phyloP scores from a whole-genome alignment of 345 rosid species.

The Psidium friedrichsthalianum region DNA sequence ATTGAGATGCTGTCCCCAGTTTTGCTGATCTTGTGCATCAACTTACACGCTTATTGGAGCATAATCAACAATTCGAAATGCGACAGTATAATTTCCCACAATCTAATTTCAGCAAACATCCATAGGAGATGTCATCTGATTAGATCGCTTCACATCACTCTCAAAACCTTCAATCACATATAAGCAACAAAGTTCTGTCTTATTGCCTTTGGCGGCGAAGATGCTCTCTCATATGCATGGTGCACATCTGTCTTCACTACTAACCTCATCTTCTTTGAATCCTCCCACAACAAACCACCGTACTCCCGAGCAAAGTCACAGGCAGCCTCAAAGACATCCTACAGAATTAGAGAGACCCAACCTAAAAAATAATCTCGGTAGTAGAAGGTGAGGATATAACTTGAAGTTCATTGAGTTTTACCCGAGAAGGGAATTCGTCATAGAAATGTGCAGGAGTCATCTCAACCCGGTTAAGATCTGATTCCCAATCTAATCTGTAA shows the following conservation, averaged over 20 bases:
- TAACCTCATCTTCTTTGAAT: constrained; percentile 76
- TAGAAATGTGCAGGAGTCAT: constrained; percentile 62
- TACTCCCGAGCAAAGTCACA: constrained; percentile 71
- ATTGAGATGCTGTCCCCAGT: neutral
- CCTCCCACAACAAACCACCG: constrained; percentile 87
- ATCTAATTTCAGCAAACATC: neutral
- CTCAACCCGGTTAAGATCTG: constrained; percentile 89
- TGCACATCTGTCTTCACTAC: constrained; percentile 76
- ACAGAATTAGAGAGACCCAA: neutral
- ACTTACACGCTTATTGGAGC: neutral
- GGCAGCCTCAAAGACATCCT: constrained; percentile 84
- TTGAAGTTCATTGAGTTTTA: constrained; percentile 13
- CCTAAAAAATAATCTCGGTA: neutral
- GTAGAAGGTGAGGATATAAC: neutral
- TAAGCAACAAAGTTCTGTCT: neutral
- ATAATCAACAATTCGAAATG: neutral
- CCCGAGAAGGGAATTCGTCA: constrained; percentile 84
- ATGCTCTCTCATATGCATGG: constrained; percentile 65
- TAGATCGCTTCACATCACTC: neutral
- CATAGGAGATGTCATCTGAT: neutral
- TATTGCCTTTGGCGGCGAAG: constrained; percentile 54
- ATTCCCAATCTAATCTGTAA: constrained; percentile 91
- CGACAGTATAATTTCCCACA: neutral
- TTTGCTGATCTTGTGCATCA: neutral
- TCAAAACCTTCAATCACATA: neutral